Percentiles rank a stretch among this genome's conserved stretches.
These are phyloP conservation scores for Coemansia sp. DNA, from an alignment of 192 early-diverging fungal species.

Conservation along the genomic window DNA sequence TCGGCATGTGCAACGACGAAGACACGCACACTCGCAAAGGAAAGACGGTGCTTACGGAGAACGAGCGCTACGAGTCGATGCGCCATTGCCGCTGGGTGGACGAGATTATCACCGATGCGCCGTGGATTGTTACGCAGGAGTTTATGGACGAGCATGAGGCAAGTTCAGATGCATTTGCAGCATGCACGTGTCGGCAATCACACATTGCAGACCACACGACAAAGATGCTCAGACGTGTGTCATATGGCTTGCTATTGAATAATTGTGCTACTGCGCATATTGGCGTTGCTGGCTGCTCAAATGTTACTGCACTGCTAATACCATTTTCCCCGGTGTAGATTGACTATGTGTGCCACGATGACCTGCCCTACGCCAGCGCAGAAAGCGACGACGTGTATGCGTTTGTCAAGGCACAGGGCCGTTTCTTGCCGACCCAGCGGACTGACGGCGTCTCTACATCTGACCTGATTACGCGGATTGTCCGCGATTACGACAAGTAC, in stretches of 20 bases:
- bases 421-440: constrained; percentile 63
- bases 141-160: constrained; percentile 70
- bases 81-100: constrained; percentile 86
- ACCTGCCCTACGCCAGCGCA: constrained; percentile 69
- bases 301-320: constrained; percentile 7
- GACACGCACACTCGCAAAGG: constrained; percentile 79
- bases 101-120: constrained; percentile 73
- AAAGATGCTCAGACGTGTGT: background rate
- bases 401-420: constrained; percentile 76
- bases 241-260: background rate
- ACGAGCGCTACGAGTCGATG: constrained; percentile 75
- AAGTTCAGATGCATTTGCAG: constrained; percentile 12
- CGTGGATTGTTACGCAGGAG: constrained; percentile 74
- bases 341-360: constrained; percentile 84
- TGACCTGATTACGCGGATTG: constrained; percentile 81
- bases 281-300: constrained; percentile 1
- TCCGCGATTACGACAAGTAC: constrained; percentile 82
- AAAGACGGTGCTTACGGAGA: constrained; percentile 76
- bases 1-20: constrained; percentile 73
- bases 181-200: background rate
- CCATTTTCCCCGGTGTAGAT: constrained; percentile 46
- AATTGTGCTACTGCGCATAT: constrained; percentile 2
- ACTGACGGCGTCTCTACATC: constrained; percentile 83
- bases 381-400: constrained; percentile 75
- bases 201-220: background rate